These are phyloP conservation scores for Opeltia flavorubescens DNA, from an alignment of 495 filamentous ascomycete species.

Conservation along the genomic window DNA sequence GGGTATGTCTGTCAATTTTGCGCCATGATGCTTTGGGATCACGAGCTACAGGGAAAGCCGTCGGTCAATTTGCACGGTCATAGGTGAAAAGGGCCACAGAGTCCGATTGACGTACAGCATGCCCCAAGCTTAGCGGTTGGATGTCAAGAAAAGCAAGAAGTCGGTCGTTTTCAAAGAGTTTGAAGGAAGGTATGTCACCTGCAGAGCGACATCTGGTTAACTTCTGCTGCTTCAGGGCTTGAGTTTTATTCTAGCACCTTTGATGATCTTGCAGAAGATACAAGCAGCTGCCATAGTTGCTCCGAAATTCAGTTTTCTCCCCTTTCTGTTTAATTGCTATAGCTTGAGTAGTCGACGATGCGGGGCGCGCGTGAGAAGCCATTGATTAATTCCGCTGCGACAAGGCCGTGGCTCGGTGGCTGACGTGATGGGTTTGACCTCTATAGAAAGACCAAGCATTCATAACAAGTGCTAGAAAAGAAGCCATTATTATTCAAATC, in stretches of 20 bases:
- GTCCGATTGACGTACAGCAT: conserved; percentile 43
- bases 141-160: conserved; percentile 96
- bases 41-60: too few species aligned
- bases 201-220: conserved; percentile 7
- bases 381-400: too few species aligned
- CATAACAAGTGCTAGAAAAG: too few species aligned
- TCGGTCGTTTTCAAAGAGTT: conserved; percentile 86
- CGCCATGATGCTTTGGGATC: conserved; percentile 92
- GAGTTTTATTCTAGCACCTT: too few species aligned
- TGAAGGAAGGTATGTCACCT: conserved; percentile 93
- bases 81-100: neutral
- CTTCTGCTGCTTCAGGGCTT: neutral
- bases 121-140: conserved; percentile 68
- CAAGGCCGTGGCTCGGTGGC: too few species aligned
- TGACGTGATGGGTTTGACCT: too few species aligned
- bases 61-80: neutral
- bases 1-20: conserved; percentile 83
- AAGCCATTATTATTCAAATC: neutral
- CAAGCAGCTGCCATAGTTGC: conserved; percentile 47
- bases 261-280: conserved; percentile 98
- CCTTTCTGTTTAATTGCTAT: too few species aligned
- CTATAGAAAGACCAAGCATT: too few species aligned
- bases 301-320: too few species aligned
- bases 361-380: neutral
- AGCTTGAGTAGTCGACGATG: neutral